Evolutionary conservation across 2,329 filamentous ascomycete species (phyloP).

Genomic region (Nectriaceae sp.): DNA sequence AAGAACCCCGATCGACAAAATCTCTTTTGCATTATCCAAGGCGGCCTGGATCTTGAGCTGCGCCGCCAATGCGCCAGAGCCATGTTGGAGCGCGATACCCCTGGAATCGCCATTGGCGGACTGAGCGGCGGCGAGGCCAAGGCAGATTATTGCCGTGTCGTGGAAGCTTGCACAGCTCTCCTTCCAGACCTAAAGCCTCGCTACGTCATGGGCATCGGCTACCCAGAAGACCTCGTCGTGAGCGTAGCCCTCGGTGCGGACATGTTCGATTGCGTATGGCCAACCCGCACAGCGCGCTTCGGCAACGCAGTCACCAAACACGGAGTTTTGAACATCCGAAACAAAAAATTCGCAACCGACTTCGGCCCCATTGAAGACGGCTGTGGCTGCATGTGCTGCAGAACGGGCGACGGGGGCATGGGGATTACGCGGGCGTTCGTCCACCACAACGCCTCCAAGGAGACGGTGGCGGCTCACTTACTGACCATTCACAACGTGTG

Average conservation of each 20-base stretch:
- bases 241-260: slow-evolving; percentile 93
- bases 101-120: slow-evolving; percentile 94
- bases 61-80: slow-evolving; percentile 78
- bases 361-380: slow-evolving; percentile 82
- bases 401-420: slow-evolving; percentile 65
- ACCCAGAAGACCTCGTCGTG: slow-evolving; percentile 93
- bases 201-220: slow-evolving; percentile 99
- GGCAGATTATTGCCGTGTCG: slow-evolving; percentile 86
- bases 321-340: slow-evolving; percentile 83
- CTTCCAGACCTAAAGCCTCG: slow-evolving; percentile 91
- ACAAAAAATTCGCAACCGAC: slow-evolving; percentile 74
- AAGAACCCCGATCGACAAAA: slow-evolving; percentile 82
- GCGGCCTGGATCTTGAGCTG: slow-evolving; percentile 86
- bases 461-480: slow-evolving; percentile 84
- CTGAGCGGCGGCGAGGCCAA: slow-evolving; percentile 95
- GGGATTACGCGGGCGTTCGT: slow-evolving; percentile 87
- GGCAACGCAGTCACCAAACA: slow-evolving; percentile 85
- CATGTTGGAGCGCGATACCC: slow-evolving; percentile 90
- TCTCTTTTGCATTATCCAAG: slow-evolving; percentile 98
- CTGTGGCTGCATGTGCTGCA: slow-evolving; percentile 80
- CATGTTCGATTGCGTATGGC: slow-evolving; percentile 99
- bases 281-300: slow-evolving; percentile 91
- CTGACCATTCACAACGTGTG: slow-evolving; percentile 96
- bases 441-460: slow-evolving; percentile 89
- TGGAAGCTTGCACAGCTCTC: slow-evolving; percentile 79